Base-by-base conservation (phyloP, 2,329 filamentous ascomycete genomes). In the Penicillium sp. region DNA sequence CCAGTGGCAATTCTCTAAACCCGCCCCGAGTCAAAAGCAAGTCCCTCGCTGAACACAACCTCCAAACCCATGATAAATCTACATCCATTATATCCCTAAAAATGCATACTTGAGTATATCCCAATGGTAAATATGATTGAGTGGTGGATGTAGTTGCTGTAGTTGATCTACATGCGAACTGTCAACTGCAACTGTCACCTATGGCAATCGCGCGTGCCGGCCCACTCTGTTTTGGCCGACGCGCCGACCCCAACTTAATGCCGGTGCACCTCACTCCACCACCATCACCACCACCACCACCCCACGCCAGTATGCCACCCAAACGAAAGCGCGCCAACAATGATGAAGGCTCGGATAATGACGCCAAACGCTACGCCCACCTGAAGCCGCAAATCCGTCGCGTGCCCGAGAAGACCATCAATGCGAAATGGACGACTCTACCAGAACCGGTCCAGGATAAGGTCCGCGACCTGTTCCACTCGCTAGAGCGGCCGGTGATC, bases 401-500 rank as follows among this genome's bases (percentile, higher is more conserved):
- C 44, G 64, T 77, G 27, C 67, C 74, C 7, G 71, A 76, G 54
- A 64, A 67, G 40, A 75, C 72, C 7, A 75, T 78, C 60, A 75
- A 75, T 44, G 68, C 72, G 32, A 77, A 76, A 69, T 78, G 75
- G 75, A 67, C 70, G 10, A 73, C 75, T 4, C 66, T 78, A 2
- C 71, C 75, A 1, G 71, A 74, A 24, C 64, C 71, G 2, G 69
- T 69, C 3, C 75, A 77, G 57, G 73, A 73, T 32, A 75, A 71
- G 46, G 65, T 78, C 39, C 67, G 68, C 29, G 72, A 71, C 32
- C 67, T 77, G 55, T 74, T 78, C 41, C 66, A 67, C 23, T 64
- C 71, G 10, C 58, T 76, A 9, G 74, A 76, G 50, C 65, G 74
- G 9, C 73, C 73, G 26, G 73, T 75, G n/a, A 74, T 76, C 17